Base-by-base conservation (phyloP, 2,329 filamentous ascomycete species). In the Thermothelomyces thermophilus region DNA sequence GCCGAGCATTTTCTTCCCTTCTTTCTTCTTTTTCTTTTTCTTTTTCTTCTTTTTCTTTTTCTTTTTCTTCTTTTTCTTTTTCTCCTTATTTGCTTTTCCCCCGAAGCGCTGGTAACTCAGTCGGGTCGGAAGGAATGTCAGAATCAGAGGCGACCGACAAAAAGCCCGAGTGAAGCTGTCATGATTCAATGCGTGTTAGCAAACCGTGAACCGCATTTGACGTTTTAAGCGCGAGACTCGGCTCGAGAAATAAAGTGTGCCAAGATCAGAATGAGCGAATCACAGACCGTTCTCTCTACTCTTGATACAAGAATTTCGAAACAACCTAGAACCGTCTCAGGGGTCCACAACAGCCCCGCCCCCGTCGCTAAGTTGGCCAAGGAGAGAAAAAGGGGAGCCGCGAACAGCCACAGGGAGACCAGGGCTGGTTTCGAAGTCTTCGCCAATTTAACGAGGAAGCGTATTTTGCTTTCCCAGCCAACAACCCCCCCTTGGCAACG, bases 171-270 rank as follows among this genome's bases (percentile, higher is more conserved):
- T n/a, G n/a, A n/a, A n/a, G n/a, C n/a, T n/a, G n/a, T n/a, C n/a
- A n/a, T n/a, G n/a, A n/a, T n/a, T n/a, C n/a, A n/a, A n/a, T n/a
- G n/a, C n/a, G n/a, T n/a, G n/a, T n/a, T n/a, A n/a, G n/a, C n/a
- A n/a, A n/a, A n/a, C n/a, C n/a, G n/a, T n/a, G n/a, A n/a, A n/a
- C n/a, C n/a, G n/a, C n/a, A n/a, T n/a, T n/a, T n/a, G n/a, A n/a
- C n/a, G n/a, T n/a, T n/a, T n/a, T n/a, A n/a, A n/a, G n/a, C 89
- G 17, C 16, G 19, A 20, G 7, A 20, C 24, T 26, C 24, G 9
- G n/a, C n/a, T n/a, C n/a, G n/a, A n/a, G n/a, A n/a, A n/a, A 9
- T 26, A 36, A 20, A 36, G 17, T 19, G 16, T 20, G 35, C 16
- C 35, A 37, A 20, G 35, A 37, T 20, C 17, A 4, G 11, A 3